Base-by-base conservation (phyloP, 371 early-diverging fungal genomes). In the Mortierella sp. region DNA sequence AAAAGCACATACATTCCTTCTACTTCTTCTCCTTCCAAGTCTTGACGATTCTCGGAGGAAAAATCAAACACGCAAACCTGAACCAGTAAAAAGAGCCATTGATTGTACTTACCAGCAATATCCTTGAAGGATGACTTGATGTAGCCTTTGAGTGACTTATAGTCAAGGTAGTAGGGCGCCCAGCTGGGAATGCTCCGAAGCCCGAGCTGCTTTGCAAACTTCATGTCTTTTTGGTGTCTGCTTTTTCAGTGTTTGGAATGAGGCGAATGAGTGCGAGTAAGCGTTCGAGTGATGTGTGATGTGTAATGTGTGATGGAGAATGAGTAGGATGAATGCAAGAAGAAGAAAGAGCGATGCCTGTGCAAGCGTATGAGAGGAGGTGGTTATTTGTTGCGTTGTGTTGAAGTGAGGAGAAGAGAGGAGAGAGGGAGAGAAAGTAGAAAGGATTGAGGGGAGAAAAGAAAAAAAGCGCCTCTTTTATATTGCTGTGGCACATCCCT, bases 171-270 rank as follows among this genome's bases (percentile, higher is more conserved):
- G 77, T 92, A 87, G 44, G 84, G 81, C 28, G 90, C 89, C 91
- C 91, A 93, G 26, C 89, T 87, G 11, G 93, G 92, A 57, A 94
- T 91, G 55, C 90, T 87, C 63, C 91, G 77, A 24, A 94, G 88
- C 19, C 91, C 88, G 19, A 93, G 89, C 63, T 94, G 94, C 83
- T 92, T 92, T 72, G 91, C 90, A 85, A 93, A 93, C 89, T 92
- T 93, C 92, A 93, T 93, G 28, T 19, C 16, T 55, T 24, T 6
- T 44, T 65, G 60, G 2, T 14, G 13, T 24, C 24, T 54, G 21
- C 24, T 58, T 68, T 42, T 68, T 68, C 42, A 21, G 21, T 42
- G 34, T 10, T 5, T 42, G 5, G 28, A 31, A 26, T 72, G 72
- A 50, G 28, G 21, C 24, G 34, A 73, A 57, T 28, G 76, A 0